Conservation (phyloP, 192 early-diverging fungal genomes). For the Chytriomyces hyalinus region DNA sequence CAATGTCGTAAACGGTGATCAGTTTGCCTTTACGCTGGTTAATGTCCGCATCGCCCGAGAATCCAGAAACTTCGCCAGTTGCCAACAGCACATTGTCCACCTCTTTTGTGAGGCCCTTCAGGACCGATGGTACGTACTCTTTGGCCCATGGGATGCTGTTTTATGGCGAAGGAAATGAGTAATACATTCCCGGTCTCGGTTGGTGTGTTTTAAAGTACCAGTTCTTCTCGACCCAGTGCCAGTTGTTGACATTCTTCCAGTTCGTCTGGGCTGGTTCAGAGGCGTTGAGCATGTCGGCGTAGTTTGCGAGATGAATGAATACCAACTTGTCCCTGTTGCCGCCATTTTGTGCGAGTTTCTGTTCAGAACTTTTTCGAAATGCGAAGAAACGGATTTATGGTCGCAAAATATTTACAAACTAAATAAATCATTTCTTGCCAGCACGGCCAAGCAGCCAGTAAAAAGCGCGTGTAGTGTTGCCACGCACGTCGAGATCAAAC, state of each 20-base stretch:
- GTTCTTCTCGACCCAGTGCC: conserved; percentile 92
- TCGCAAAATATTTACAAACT: too few relatives aligned
- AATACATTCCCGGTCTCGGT: neutral
- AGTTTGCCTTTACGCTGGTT: conserved; percentile 96
- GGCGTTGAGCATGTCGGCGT: neutral
- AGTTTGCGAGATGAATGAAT: too few relatives aligned
- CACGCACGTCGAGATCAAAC: too few relatives aligned
- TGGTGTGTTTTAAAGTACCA: conserved; percentile 49
- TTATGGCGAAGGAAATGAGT: neutral
- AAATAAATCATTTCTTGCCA: too few relatives aligned
- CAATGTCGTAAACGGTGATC: conserved; percentile 91
- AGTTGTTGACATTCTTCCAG: conserved; percentile 60
- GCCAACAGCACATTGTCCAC: conserved; percentile 62
- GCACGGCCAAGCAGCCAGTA: too few relatives aligned
- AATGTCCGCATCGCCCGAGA: conserved; percentile 88
- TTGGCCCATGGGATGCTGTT: conserved; percentile 79
- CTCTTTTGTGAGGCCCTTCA: conserved; percentile 61
- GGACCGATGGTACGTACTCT: conserved; percentile 73
- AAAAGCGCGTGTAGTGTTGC: too few relatives aligned
- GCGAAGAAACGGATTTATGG: too few relatives aligned
- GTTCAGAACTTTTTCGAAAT: too few relatives aligned
- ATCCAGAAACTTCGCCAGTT: conserved; percentile 65
- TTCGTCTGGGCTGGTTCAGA: conserved; percentile 36
- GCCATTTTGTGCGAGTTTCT: too few relatives aligned
- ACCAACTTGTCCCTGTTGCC: neutral